Base-by-base conservation (phyloP, 768 basidiomycete species). In the Suillus brevipes region DNA sequence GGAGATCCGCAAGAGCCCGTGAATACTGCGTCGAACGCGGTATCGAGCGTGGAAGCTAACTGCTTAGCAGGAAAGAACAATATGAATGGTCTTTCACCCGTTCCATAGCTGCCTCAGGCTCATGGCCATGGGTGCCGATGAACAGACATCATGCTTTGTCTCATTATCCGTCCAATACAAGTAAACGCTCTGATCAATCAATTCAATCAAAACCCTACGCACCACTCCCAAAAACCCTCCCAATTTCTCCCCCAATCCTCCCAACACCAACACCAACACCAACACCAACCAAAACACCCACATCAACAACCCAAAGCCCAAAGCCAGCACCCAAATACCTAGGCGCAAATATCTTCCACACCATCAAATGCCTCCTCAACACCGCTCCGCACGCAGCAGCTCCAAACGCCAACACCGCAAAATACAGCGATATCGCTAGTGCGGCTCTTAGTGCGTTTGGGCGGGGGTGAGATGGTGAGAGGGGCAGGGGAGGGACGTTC, bases 331-430 rank as follows among this genome's bases (percentile, higher is more conserved):
- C 73, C 89, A 98, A 96, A 74, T 96, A 97, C 67, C 97, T 79
- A 67, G 97, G 97, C 43, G 96, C 97, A 71, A 98, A 99, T 4
- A 99, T 89, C 78, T 99, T 98, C 97, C 97, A 99, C 28, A 98
- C 95, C 95, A 97, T 97, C 68, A 97, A 75, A 74, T 98, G 95
- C 53, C 95, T 75, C 67, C 95, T 78, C 60, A 96, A 77, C 69
- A 88, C 84, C 9, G 94, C 91, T 0, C 93, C 88, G 63, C 87
- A 87, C 7, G 86, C 75, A 4, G 93, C 89, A 18, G 87, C 85
- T 5, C 91, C 89, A 5, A 95, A 71, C 2, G 94, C 75, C 28
- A 95, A 71, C 6, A 79, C 70, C 7, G 83, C 76, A 73, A 89
- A 91, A 71, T 95, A 95, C 3, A 86, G 75, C 82, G 88, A 85